Base-by-base conservation (phyloP, 202 grass and related monocot genomes). In the Thinopyrum obtusiflorum region DNA sequence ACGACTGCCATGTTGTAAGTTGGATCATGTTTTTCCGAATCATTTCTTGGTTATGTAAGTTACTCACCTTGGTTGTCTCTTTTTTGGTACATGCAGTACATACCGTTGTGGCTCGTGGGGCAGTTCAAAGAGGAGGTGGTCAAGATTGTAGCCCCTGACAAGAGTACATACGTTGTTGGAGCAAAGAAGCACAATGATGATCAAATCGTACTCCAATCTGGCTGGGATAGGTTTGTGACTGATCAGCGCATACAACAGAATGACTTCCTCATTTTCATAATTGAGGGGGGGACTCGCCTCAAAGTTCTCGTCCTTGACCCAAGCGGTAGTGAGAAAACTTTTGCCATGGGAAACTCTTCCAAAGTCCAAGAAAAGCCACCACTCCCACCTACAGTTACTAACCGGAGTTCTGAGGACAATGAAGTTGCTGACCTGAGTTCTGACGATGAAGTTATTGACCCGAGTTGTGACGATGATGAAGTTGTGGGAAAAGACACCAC, bases 181-280 rank as follows among this genome's bases (percentile, higher is more conserved):
- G 60, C 63, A 10, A 79, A 20, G 3, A 70, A 83, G 13, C 53
- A 36, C 29, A 3, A 3, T 35, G 29, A 18, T 10, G 7, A 63
- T 32, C 28, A 28, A 32, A 21, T 79, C 21, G 24, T 27, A 69
- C 65, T 83, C 27, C 4, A 46, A 20, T 32, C 24, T 65, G 86
- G 73, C 11, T 88, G 80, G 80, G 11, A 40, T 36, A n/a, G 7
- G 7, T 83, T 88, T 72, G 53, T 83, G 11, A 6, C 1, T 61
- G 28, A 12, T 63, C 73, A 79, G 4, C 9, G 33, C 14, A 27
- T 79, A 21, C 25, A 88, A 67, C 14, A 88, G 21, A 47, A 8
- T 4, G 86, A 88, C 9, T 9, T 79, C 17, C 44, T 88, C 11
- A 23, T 88, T 33, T 83, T 88, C 20, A 88, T 28, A 71, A 20